Base-by-base conservation (phyloP, 2,329 filamentous ascomycete genomes). In the Davidsoniella neocaledoniae region DNA sequence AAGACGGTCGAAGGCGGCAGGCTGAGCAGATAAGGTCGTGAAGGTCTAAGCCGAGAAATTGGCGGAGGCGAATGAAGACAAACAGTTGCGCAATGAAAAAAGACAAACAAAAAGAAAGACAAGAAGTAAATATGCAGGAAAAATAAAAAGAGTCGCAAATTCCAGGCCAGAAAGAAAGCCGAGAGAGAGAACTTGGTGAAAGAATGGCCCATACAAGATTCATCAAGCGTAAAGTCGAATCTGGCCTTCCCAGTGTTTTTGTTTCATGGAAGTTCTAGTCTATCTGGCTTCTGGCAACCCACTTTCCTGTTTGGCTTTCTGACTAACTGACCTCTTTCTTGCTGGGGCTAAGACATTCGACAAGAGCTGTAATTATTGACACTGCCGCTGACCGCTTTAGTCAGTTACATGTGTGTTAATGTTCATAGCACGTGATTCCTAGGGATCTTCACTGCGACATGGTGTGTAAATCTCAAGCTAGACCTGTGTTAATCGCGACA, bases 241-340 rank as follows among this genome's bases (percentile, higher is more conserved):
- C 36, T 50, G 42, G 42, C 48, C 36, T 40, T 41, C 21, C 41
- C 21, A 23, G 21, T 8, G 40, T 33, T 37, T 36, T 38, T 43
- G 40, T 41, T 14, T 25, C 39, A 29, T 36, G 36, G 16, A 50
- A 50, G 40, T 43, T 51, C 39, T 38, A 44, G 43, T 52, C 16
- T 52, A 52, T 52, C 50, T 52, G 50, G 50, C 50, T 48, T 52
- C 25, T 51, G 41, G 44, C 37, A 40, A 16, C 38, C 17, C 19
- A 16, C 38, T 44, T 25, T 44, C 9, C 17, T 23, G 25, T 33
- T 49, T 49, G 21, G 23, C 40, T 33, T 33, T 2, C 12, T 33
- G 21, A 23, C 21, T 5, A 23, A 23, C 21, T 23, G 21, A 23
- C 21, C 29, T 33, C 29, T 33, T 33, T 12, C 12, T 33, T 33